Base-by-base conservation (phyloP, 495 filamentous ascomycete genomes). In the Tuber magnatum region DNA sequence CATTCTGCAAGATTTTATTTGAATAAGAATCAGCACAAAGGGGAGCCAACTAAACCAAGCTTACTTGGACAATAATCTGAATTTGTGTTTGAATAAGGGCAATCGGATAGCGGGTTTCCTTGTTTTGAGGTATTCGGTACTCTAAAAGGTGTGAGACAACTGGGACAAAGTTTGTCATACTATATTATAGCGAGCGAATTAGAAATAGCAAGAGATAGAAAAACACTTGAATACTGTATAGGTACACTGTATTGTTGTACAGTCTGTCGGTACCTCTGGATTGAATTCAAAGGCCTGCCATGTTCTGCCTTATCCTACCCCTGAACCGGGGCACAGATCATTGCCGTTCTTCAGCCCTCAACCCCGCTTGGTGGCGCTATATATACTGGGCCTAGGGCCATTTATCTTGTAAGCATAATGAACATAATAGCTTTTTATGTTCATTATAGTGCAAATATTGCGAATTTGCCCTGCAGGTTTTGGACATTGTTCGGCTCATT, bases 381-480 rank as follows among this genome's bases (percentile, higher is more conserved):
- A 0, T 8, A 0, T 10, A n/a, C 48, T 9, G 24, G 3, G 2
- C 22, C 8, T 7, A 1, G 8, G 7, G 0, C 7, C 4, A n/a
- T 51, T 51, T n/a, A 5, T 0, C 24, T n/a, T 22, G 5, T 20
- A 18, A 22, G 14, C 44, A 48, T 48, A 0, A 20, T 18, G 3
- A 14, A 8, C 10, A 43, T 43, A 1, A 43, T 46, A 16, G 1
- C 24, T 9, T 61, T 56, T 10, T 16, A 51, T 51, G 5, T 61
- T 61, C 28, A 28, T 24, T n/a, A 7, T n/a, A 28, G 48, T 28
- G 9, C 24, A 56, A 56, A 56, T 14, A 28, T 9, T 28, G 1
- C 28, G 48, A 56, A 56, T 61, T 32, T 24, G 20, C 7, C 46
- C n/a, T 16, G 14, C 1, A 32, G 10, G 9, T 32, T 9, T 32